Percentiles rank a stretch among this genome's conserved stretches.
These are phyloP conservation scores for Trichosporon ovoides DNA, from an alignment of 1,284 basidiomycete genomes.

Conservation along the genomic window DNA sequence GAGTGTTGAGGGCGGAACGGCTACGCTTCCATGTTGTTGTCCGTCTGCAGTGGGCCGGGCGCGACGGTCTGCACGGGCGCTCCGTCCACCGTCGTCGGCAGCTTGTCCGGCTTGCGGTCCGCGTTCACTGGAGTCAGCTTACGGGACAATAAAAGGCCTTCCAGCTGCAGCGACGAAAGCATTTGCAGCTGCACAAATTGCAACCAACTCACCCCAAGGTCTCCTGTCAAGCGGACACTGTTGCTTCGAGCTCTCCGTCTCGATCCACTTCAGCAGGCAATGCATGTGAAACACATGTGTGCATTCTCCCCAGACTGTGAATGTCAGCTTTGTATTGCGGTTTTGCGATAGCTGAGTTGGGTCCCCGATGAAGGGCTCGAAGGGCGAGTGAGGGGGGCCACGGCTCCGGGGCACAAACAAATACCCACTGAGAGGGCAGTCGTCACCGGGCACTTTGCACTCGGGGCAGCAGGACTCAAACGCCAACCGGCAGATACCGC, in stretches of 20 bases:
- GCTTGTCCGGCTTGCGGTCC: slow-evolving; percentile 39
- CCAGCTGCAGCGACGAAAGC: no score
- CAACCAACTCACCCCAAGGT: slow-evolving; percentile 77
- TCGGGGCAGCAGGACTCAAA: slow-evolving; percentile 89
- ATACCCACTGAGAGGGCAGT: slow-evolving; percentile 82
- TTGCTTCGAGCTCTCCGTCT: slow-evolving; percentile 74
- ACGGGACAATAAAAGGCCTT: no score
- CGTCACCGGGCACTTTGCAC: slow-evolving; percentile 93
- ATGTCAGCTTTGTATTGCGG: slow-evolving; percentile 1
- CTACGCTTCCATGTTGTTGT: neutral
- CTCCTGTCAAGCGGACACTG: slow-evolving; percentile 92
- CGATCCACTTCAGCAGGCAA: slow-evolving; percentile 89
- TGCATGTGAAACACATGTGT: slow-evolving; percentile 94
- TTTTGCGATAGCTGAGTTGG: no score
- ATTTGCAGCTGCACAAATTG: no score
- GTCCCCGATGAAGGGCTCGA: neutral
- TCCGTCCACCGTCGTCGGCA: slow-evolving; percentile 39
- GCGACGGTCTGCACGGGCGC: slow-evolving; percentile 34
- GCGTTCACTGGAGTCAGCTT: slow-evolving; percentile 33
- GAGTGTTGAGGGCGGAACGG: no score
- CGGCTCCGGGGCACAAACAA: neutral
- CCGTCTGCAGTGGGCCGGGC: slow-evolving; percentile 28
- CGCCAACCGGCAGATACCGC: slow-evolving; percentile 85
- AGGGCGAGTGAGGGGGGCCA: no score
- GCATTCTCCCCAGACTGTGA: slow-evolving; percentile 85